Percentiles rank a stretch among this genome's conserved stretches.
Conservation (phyloP, 2,329 filamentous ascomycete species). For the Rhynchosporium agropyri region DNA sequence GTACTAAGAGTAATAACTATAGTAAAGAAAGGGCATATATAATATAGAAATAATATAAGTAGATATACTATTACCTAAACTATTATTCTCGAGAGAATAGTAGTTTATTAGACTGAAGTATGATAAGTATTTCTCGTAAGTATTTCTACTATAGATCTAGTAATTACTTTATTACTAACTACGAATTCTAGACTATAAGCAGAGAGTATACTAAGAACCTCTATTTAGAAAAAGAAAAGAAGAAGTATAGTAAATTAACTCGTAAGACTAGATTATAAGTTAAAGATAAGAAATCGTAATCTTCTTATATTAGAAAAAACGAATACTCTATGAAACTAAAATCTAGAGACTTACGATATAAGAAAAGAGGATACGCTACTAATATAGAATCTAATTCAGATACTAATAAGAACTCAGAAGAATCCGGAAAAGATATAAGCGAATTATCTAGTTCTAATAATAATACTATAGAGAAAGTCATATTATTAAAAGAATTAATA, state of each 20-base stretch:
- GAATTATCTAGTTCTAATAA: too few species aligned
- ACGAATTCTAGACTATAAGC: too few species aligned
- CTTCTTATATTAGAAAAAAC: too few species aligned
- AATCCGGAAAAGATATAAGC: too few species aligned
- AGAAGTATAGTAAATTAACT: too few species aligned
- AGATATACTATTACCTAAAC: not conserved
- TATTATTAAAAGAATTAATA: slow-evolving; percentile 1
- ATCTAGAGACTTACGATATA: accelerated
- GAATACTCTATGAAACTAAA: too few species aligned
- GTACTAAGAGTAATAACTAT: not conserved
- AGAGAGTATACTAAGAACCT: too few species aligned
- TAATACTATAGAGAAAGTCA: not conserved
- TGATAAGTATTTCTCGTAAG: not conserved
- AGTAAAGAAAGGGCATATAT: not conserved
- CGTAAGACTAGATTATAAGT: too few species aligned
- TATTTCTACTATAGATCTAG: not conserved
- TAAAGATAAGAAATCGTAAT: too few species aligned
- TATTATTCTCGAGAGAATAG: not conserved
- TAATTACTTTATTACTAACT: too few species aligned
- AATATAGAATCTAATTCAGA: not conserved
- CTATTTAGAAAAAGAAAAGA: too few species aligned
- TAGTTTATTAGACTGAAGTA: not conserved
- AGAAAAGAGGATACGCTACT: too few species aligned
- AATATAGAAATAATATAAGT: not conserved
- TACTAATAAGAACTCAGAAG: not conserved